Evolutionary conservation across 768 basidiomycete genomes (phyloP).

Genomic region (Rhizopogon sp.): DNA sequence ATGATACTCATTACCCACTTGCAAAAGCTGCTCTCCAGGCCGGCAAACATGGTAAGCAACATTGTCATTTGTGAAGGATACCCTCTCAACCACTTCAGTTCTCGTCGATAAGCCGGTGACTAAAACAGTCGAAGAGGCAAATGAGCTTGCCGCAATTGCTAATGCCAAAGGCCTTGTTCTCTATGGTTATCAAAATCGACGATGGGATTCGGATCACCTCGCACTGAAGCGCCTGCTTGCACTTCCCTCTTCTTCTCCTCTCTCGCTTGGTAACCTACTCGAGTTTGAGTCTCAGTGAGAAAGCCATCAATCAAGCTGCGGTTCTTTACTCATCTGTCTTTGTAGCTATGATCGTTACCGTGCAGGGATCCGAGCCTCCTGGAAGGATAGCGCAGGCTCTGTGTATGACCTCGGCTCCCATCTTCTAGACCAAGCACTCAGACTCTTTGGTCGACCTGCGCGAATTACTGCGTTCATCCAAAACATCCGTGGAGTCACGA

Average conservation of each 20-base stretch:
- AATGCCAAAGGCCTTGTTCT: constrained; percentile 54
- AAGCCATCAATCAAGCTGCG: background rate
- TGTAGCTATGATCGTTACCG: constrained; percentile 73
- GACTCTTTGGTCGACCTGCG: constrained; percentile 70
- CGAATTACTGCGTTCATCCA: constrained; percentile 64
- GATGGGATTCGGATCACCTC: constrained; percentile 78
- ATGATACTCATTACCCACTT: constrained; percentile 64
- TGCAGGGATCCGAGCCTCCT: constrained; percentile 57
- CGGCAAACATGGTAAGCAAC: constrained; percentile 62
- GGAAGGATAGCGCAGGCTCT: constrained; percentile 74
- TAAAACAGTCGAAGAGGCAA: constrained; percentile 52
- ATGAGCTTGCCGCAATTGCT: constrained; percentile 56
- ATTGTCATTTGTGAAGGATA: background rate
- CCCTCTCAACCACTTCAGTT: constrained; percentile 33
- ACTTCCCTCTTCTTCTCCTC: constrained; percentile 44
- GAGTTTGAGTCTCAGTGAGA: constrained; percentile 77
- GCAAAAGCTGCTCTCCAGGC: constrained; percentile 62
- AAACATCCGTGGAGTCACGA: constrained; percentile 64
- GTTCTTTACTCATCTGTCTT: background rate
- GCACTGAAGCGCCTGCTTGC: constrained; percentile 55
- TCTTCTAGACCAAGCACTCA: constrained; percentile 72
- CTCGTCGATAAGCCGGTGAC: constrained; percentile 81
- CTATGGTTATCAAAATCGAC: constrained; percentile 70
- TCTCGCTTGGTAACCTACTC: constrained; percentile 54
- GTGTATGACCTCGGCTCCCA: constrained; percentile 80